Evolutionary conservation across 1,284 basidiomycete genomes (phyloP).

Genomic region (Irpex sp.): DNA sequence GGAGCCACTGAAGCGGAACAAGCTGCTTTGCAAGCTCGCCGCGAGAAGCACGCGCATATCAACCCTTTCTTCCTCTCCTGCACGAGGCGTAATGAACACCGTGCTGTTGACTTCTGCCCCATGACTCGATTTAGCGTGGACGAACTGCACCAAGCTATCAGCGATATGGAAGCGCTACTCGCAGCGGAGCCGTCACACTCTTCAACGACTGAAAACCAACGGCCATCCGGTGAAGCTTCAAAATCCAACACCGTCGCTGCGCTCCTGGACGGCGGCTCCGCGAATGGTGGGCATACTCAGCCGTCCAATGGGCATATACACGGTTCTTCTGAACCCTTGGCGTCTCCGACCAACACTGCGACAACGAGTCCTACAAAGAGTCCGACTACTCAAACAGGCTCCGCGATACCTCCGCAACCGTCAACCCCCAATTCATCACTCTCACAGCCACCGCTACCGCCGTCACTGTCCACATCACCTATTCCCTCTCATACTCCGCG

Average conservation of each 20-base stretch:
- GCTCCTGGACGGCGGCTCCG: neutral
- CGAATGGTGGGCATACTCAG: neutral
- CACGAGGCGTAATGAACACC: conserved; percentile 62
- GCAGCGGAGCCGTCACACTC: neutral
- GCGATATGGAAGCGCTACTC: conserved; percentile 59
- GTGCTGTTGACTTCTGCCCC: conserved; percentile 65
- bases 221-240: neutral
- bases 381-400: conserved; percentile 4
- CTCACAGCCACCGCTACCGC: conserved; percentile 7
- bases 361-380: neutral
- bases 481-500: conserved; percentile 41
- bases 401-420: conserved; percentile 17
- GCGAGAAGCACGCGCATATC: conserved; percentile 56
- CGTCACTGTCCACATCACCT: conserved; percentile 14
- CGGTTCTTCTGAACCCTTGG: neutral
- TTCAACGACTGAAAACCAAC: neutral
- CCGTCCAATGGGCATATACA: neutral
- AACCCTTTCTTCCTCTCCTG: conserved; percentile 74
- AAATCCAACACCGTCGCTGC: neutral
- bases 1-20: conserved; percentile 43
- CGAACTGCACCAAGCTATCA: conserved; percentile 61
- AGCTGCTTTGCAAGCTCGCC: conserved; percentile 39
- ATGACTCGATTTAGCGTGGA: conserved; percentile 69
- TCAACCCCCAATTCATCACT: conserved; percentile 17
- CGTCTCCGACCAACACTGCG: neutral